Conservation (phyloP, 2,329 filamentous ascomycete species). For the Samsoniella hepiali region DNA sequence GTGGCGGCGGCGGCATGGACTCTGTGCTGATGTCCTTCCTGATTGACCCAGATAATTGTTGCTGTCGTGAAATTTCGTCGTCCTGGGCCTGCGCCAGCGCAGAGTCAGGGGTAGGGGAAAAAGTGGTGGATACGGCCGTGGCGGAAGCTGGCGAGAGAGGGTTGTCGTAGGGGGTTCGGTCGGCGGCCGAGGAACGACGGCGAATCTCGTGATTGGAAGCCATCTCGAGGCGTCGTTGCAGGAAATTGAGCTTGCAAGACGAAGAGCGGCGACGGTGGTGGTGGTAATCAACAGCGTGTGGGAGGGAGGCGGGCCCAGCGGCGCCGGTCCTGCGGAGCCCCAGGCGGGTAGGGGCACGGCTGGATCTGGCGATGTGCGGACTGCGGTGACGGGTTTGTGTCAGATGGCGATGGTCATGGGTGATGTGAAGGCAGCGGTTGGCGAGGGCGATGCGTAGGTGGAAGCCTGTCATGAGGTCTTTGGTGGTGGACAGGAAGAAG, state of each 20-base stretch:
- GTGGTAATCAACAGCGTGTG: constrained; percentile 35
- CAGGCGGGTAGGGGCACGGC: constrained; percentile 38
- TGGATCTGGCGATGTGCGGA: constrained; percentile 43
- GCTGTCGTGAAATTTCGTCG: constrained; percentile 20
- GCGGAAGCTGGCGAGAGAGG: constrained; percentile 27
- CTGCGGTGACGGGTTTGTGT: constrained; percentile 35
- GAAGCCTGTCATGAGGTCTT: constrained; percentile 44
- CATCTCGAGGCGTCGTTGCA: constrained; percentile 28
- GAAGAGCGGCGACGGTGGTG: constrained; percentile 29
- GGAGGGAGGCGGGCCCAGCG: constrained; percentile 14
- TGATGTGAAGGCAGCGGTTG: constrained; percentile 44
- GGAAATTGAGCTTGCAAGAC: constrained; percentile 2
- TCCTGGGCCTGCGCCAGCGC: constrained; percentile 16
- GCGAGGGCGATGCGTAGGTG: constrained; percentile 46
- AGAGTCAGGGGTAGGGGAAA: constrained; percentile 24
- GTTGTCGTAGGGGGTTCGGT: constrained; percentile 26
- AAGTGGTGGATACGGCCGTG: constrained; percentile 26
- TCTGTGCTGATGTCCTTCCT: not conserved
- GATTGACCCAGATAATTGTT: constrained; percentile 8
- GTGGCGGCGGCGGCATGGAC: constrained; percentile 37
- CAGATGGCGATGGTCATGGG: constrained; percentile 43
- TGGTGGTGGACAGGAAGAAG: not conserved
- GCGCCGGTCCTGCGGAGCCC: constrained; percentile 36
- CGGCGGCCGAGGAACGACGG: constrained; percentile 39
- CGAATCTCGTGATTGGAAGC: constrained; percentile 38